These are phyloP conservation scores for Pelargonium nanum DNA, from an alignment of 345 rosid genomes.

Conservation along the genomic window DNA sequence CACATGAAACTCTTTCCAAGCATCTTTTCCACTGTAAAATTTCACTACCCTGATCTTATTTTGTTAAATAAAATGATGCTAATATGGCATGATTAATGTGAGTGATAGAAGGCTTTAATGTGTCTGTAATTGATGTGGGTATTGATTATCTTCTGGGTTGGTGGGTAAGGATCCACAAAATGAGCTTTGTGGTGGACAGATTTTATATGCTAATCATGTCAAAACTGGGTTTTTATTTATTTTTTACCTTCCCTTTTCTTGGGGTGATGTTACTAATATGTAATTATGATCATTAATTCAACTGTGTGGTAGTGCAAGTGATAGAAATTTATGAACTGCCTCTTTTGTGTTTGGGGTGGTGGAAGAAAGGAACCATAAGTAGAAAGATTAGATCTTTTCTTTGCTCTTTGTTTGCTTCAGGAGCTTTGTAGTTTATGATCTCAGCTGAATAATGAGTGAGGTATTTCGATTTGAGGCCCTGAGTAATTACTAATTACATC, in stretches of 20 bases:
- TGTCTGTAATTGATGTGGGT: background rate
- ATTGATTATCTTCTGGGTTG: background rate
- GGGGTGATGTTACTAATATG: background rate
- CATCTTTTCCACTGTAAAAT: slow-evolving; percentile 28
- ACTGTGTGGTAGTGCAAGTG: background rate
- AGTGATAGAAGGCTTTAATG: no score
- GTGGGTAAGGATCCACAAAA: background rate
- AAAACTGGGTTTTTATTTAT: background rate
- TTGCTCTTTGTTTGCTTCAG: no score
- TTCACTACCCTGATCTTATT: background rate
- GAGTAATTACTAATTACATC: no score
- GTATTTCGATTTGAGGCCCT: background rate
- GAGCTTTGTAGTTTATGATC: background rate
- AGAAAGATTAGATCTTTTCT: no score
- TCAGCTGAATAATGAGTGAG: background rate
- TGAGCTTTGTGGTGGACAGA: background rate
- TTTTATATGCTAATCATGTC: background rate
- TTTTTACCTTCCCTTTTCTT: background rate
- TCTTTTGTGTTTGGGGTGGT: background rate
- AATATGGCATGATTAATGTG: no score
- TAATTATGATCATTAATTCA: background rate
- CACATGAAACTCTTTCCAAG: slow-evolving; percentile 29
- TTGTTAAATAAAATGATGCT: no score
- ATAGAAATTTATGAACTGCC: background rate
- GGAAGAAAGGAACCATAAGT: background rate